Percentiles rank a stretch among this genome's conserved stretches.
phyloP scores from a whole-genome alignment of 73 alveolate species.

The Tetrahymena thermophila region DNA sequence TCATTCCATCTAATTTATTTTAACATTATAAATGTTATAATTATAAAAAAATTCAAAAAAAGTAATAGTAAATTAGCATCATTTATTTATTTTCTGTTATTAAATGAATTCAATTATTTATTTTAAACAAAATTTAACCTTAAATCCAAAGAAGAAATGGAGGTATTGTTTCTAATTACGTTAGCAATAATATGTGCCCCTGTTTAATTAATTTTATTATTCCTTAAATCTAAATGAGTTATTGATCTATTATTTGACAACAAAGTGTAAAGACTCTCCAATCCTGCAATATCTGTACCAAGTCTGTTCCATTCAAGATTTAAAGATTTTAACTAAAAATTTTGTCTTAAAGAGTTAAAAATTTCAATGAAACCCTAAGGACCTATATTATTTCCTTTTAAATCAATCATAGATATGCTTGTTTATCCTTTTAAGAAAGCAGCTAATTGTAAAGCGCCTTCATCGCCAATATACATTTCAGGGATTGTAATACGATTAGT shows the following conservation, averaged over 20 bases:
- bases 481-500: constrained; percentile 23
- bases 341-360: constrained; percentile 9
- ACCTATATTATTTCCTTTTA: constrained; percentile 29
- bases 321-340: constrained; percentile 12
- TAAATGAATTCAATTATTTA: no score
- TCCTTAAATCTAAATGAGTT: constrained; percentile 23
- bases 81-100: no score
- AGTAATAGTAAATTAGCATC: no score
- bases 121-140: background rate
- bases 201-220: constrained; percentile 16
- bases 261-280: constrained; percentile 8
- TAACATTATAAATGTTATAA: no score
- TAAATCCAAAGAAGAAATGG: constrained; percentile 14
- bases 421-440: constrained; percentile 21
- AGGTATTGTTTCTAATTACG: constrained; percentile 27
- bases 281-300: constrained; percentile 23
- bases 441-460: constrained; percentile 26
- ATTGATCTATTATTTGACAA: constrained; percentile 21
- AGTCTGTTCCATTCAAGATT: constrained; percentile 27
- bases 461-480: constrained; percentile 41
- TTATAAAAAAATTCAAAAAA: no score
- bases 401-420: constrained; percentile 19
- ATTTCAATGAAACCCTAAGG: constrained; percentile 23
- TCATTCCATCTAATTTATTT: constrained; percentile 25
- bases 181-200: constrained; percentile 30